A percentile compares a stretch with the other conserved stretches of the same genome.
Conservation (phyloP, 164 flowering plant genomes). For the Chimonanthus praecox region DNA sequence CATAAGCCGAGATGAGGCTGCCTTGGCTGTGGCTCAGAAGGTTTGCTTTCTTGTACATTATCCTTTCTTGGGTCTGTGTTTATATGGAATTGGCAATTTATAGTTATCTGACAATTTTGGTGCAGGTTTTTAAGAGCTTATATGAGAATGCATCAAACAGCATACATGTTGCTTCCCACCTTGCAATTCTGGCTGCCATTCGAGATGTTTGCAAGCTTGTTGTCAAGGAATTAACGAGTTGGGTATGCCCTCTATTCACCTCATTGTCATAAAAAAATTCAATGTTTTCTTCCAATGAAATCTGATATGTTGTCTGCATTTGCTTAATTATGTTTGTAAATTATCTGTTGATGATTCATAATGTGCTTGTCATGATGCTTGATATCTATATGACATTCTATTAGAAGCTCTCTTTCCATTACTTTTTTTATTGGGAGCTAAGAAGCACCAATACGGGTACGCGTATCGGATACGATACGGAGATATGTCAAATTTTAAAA, state of each 20-base stretch:
- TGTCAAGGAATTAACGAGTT: slow-evolving; percentile 90
- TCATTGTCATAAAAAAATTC: not conserved
- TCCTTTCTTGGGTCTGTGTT: not conserved
- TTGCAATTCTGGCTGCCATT: slow-evolving; percentile 76
- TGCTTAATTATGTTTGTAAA: too few relatives aligned
- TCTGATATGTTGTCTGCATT: too few relatives aligned
- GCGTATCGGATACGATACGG: too few relatives aligned
- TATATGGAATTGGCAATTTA: not conserved
- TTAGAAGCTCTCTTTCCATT: too few relatives aligned
- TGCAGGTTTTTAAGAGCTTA: slow-evolving; percentile 77
- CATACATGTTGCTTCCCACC: slow-evolving; percentile 65
- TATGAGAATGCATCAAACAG: slow-evolving; percentile 68
- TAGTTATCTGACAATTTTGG: slow-evolving; percentile 2
- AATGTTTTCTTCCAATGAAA: too few relatives aligned
- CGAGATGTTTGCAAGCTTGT: slow-evolving; percentile 97
- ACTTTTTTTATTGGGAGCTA: too few relatives aligned
- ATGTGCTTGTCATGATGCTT: too few relatives aligned
- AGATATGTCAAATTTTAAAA: too few relatives aligned
- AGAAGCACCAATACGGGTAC: too few relatives aligned
- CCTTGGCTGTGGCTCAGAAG: slow-evolving; percentile 94
- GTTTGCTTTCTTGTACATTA: slow-evolving; percentile 27
- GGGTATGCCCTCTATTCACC: slow-evolving; percentile 54
- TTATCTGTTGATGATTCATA: too few relatives aligned
- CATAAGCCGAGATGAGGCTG: slow-evolving; percentile 90
- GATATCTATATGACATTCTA: too few relatives aligned